phyloP scores from a whole-genome alignment of 2,329 filamentous ascomycete genomes.

The Sphaerulina populicola region DNA sequence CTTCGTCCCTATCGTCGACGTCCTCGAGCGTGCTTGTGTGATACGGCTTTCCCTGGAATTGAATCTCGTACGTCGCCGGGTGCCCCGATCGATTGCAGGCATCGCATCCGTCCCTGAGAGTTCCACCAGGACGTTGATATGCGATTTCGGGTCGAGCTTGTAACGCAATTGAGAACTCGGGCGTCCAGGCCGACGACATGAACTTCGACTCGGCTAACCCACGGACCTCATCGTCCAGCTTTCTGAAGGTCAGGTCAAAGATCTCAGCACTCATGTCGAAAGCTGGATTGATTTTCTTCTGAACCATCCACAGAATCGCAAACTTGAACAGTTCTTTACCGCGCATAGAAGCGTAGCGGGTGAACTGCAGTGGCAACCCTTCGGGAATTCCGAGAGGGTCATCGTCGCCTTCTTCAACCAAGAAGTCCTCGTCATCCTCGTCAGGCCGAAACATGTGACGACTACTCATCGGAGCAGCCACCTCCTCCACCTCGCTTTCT shows the following conservation, averaged over 20 bases:
- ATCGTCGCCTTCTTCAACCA: constrained; percentile 48
- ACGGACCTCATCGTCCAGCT: constrained; percentile 62
- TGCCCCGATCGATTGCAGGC: constrained; percentile 64
- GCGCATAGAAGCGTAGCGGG: constrained; percentile 56
- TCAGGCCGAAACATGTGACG: constrained; percentile 43
- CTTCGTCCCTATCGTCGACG: constrained; percentile 50
- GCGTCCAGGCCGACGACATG: constrained; percentile 61
- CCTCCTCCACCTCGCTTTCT: constrained; percentile 47
- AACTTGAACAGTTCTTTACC: constrained; percentile 64
- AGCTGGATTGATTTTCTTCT: constrained; percentile 65
- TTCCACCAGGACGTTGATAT: constrained; percentile 24
- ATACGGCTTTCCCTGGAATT: constrained; percentile 60
- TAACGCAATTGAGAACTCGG: constrained; percentile 57
- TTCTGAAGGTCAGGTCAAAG: constrained; percentile 60
- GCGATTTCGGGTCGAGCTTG: constrained; percentile 57
- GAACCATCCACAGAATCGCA: constrained; percentile 72
- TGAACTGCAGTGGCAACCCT: constrained; percentile 60
- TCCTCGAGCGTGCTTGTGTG: constrained; percentile 57
- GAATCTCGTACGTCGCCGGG: constrained; percentile 56
- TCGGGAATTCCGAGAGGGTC: constrained; percentile 49
- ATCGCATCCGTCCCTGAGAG: constrained; percentile 49
- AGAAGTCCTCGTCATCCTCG: constrained; percentile 57
- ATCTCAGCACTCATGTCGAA: constrained; percentile 57
- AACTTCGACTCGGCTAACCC: constrained; percentile 64
- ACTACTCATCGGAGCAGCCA: constrained; percentile 30